Evolutionary conservation across 1,284 basidiomycete species (phyloP).

Genomic region (Pisolithus thermaeus): DNA sequence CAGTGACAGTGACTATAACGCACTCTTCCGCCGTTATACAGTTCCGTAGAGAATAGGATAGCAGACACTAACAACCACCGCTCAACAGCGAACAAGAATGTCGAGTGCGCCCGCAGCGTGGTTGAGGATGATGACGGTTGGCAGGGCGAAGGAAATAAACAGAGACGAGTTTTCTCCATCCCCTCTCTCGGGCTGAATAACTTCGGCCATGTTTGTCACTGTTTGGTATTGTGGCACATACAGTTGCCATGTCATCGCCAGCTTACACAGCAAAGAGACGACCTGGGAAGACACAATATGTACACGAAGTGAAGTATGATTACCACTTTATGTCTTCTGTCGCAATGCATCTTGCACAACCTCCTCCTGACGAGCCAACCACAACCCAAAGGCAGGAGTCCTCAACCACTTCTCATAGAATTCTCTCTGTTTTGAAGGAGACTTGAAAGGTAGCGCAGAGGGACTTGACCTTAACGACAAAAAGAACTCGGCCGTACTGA

Average conservation of each 20-base stretch:
- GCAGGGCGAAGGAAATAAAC: slow-evolving; percentile 7
- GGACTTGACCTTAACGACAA: slow-evolving; percentile 78
- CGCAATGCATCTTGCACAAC: slow-evolving; percentile 53
- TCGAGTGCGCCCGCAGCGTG: neutral
- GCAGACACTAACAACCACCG: slow-evolving; percentile 15
- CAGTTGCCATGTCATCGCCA: neutral
- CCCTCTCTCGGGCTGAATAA: slow-evolving; percentile 12
- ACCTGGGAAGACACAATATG: neutral
- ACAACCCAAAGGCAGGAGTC: slow-evolving; percentile 68
- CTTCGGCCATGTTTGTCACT: slow-evolving; percentile 19
- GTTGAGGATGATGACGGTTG: neutral
- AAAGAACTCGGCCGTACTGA: slow-evolving; percentile 77
- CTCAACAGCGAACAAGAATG: slow-evolving; percentile 9
- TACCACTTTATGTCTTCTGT: slow-evolving; percentile 8
- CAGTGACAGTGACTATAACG: slow-evolving; percentile 21
- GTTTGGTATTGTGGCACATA: slow-evolving; percentile 20
- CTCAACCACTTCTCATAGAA: slow-evolving; percentile 73
- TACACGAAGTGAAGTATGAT: neutral
- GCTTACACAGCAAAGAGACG: neutral
- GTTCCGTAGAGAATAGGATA: slow-evolving; percentile 15
- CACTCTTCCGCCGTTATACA: slow-evolving; percentile 19
- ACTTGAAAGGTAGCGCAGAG: slow-evolving; percentile 71
- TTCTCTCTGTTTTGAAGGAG: slow-evolving; percentile 52
- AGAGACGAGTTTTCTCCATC: slow-evolving; percentile 8
- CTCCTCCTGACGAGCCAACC: slow-evolving; percentile 70